Evolutionary conservation across 805 yeast genomes (phyloP).

Genomic region (Candida saitoana): DNA sequence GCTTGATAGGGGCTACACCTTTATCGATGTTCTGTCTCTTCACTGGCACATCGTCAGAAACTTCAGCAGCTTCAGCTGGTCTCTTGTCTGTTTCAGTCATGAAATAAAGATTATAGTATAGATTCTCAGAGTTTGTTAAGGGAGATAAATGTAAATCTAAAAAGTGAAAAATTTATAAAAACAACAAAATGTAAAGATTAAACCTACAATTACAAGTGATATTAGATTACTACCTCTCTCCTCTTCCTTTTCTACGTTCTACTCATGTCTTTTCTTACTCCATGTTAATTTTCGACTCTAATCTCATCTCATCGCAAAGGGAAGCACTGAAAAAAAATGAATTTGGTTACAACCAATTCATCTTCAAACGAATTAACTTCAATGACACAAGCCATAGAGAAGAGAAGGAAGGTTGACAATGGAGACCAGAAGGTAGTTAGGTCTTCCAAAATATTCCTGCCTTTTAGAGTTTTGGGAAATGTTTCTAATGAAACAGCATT

Average conservation of each 20-base stretch:
- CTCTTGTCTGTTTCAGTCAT: constrained; percentile 16
- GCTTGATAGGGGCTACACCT: constrained; percentile 75
- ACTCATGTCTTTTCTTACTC: too few species aligned
- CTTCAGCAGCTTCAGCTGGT: constrained; percentile 10
- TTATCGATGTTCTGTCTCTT: constrained; percentile 29
- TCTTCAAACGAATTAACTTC: not conserved
- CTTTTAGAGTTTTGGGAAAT: constrained; percentile 81
- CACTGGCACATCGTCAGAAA: constrained; percentile 4
- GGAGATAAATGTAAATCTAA: too few species aligned
- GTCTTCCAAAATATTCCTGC: constrained; percentile 60
- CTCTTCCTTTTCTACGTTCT: too few species aligned
- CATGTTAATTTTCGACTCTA: not conserved
- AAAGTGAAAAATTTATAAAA: not conserved
- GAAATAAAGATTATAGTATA: not conserved
- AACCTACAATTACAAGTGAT: not conserved
- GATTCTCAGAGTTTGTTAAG: not conserved
- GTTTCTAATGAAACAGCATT: constrained; percentile 86
- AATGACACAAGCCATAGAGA: constrained; percentile 18
- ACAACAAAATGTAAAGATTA: not conserved
- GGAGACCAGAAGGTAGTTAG: constrained; percentile 4
- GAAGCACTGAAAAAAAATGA: not conserved
- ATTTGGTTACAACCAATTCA: not conserved
- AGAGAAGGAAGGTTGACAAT: constrained; percentile 27
- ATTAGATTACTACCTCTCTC: too few species aligned
- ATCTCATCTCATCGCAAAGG: not conserved